These are phyloP conservation scores for Penicillium sp. DNA, from an alignment of 2,329 filamentous ascomycete genomes.

Conservation along the genomic window DNA sequence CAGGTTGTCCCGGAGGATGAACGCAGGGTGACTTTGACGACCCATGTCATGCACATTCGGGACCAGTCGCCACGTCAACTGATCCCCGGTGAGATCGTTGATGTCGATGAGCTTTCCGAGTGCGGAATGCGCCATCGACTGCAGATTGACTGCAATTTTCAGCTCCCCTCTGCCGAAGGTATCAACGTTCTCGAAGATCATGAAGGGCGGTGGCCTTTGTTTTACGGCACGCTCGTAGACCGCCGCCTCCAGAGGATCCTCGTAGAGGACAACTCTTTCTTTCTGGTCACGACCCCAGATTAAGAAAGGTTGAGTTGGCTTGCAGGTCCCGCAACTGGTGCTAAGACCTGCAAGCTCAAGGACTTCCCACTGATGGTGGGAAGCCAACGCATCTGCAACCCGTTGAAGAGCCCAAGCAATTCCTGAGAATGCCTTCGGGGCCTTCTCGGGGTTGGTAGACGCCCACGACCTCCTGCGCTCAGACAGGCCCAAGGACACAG, in stretches of 20 bases:
- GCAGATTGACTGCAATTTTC: conserved; percentile 39
- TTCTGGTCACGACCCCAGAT: conserved; percentile 34
- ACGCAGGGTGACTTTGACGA: background rate
- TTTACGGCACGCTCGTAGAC: conserved; percentile 55
- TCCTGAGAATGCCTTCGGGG: background rate
- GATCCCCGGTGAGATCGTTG: background rate
- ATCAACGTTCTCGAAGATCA: conserved; percentile 38
- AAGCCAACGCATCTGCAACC: background rate
- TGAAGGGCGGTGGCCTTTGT: conserved; percentile 44
- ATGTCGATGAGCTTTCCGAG: conserved; percentile 26
- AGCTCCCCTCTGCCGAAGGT: conserved; percentile 36
- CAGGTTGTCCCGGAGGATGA: conserved; percentile 44
- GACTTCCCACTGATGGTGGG: background rate
- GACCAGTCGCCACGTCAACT: background rate
- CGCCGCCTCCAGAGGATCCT: conserved; percentile 53
- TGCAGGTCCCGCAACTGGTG: background rate
- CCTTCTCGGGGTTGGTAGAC: background rate
- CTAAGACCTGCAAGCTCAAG: background rate
- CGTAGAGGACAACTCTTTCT: conserved; percentile 45
- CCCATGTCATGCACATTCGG: background rate
- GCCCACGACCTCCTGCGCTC: conserved; percentile 6
- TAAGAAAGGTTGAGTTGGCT: background rate
- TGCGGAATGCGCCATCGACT: conserved; percentile 39
- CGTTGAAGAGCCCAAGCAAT: background rate
- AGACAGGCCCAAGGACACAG: conserved; percentile 35